Percentiles rank a stretch among this genome's conserved stretches.
These are phyloP conservation scores for Rutidosis leptorrhynchoides DNA, from an alignment of 129 eudicot genomes.

Conservation along the genomic window DNA sequence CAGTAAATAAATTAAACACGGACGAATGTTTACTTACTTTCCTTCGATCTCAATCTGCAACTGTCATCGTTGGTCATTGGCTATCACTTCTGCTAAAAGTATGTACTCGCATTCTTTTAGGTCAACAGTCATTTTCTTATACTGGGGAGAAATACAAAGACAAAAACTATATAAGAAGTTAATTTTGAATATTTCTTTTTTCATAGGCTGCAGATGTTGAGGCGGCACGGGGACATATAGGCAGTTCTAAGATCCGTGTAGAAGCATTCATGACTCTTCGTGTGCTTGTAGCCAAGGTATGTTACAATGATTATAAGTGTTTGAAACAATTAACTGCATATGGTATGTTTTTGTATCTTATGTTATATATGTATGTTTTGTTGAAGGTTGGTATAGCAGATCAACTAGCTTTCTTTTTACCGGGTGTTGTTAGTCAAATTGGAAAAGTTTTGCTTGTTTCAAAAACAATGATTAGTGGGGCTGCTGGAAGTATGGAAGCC, in stretches of 20 bases:
- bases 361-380: background rate
- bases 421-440: constrained; percentile 90
- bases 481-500: constrained; percentile 56
- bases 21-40: constrained; percentile 72
- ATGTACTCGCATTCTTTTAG: constrained; percentile 21
- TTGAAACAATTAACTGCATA: background rate
- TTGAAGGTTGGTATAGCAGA: constrained; percentile 86
- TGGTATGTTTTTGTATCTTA: background rate
- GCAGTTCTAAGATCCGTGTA: constrained; percentile 77
- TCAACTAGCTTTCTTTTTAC: constrained; percentile 87
- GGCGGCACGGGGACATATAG: constrained; percentile 70
- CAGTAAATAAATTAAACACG: too few species aligned
- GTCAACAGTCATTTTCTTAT: background rate
- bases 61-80: constrained; percentile 93
- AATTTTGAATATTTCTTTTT: background rate
- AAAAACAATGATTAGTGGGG: constrained; percentile 74
- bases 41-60: constrained; percentile 78
- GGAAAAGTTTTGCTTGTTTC: constrained; percentile 81
- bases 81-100: constrained; percentile 89
- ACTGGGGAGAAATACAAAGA: background rate
- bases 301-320: background rate
- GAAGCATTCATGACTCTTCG: constrained; percentile 83
- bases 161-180: background rate
- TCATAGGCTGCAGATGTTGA: constrained; percentile 46
- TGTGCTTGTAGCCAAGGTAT: constrained; percentile 84